Evolutionary conservation across 148 eudicot genomes (phyloP), one percentile per base, ranked within the genome.

Genomic region (Camellia granthamiana): DNA sequence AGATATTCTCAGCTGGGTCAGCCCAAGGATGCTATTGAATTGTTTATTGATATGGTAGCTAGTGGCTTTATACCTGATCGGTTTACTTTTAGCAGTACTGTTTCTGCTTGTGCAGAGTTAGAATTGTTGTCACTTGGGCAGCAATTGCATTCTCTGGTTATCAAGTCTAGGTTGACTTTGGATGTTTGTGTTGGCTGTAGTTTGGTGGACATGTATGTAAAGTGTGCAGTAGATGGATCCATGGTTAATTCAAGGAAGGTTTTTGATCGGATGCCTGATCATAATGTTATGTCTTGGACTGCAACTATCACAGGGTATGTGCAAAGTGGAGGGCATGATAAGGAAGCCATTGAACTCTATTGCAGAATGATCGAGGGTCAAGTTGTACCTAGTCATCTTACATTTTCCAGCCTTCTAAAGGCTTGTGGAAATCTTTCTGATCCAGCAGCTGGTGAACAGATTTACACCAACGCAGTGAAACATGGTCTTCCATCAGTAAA

Each of bases 241-340:
- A 83, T 91, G 79, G 76, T 73, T 67, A 85, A 87, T 77, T 83
- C 91, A 0, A 86, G 90, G 68, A 90, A 86, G 61, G 85, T 87
- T 54, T 88, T 90, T 78, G 87, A 90, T 65, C 80, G 64, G 74
- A 88, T 92, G 82, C 58, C 71, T 3, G 87, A 69, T 65, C 90
- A 83, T 62, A 91, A 86, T 84, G 91, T 92, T 69, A 88, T 90
- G 88, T 87, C 89, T 75, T 90, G 89, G 88, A 90, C 94, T 55
- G 89, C 92, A 3, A 81, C 91, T 41, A 91, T 92, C 58, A 81
- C 90, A 0, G 90, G 89, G 10, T 88, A 86, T 75, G 85, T 82
- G 51, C 97, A 85, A 75, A 88, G 68, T 44, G 90, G 83, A 75
- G 85, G 84, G 38, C 77, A 59, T 71, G 84, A 88, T 14, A 75